Conservation (phyloP, 2,329 filamentous ascomycete genomes). For the Curvularia sp. region DNA sequence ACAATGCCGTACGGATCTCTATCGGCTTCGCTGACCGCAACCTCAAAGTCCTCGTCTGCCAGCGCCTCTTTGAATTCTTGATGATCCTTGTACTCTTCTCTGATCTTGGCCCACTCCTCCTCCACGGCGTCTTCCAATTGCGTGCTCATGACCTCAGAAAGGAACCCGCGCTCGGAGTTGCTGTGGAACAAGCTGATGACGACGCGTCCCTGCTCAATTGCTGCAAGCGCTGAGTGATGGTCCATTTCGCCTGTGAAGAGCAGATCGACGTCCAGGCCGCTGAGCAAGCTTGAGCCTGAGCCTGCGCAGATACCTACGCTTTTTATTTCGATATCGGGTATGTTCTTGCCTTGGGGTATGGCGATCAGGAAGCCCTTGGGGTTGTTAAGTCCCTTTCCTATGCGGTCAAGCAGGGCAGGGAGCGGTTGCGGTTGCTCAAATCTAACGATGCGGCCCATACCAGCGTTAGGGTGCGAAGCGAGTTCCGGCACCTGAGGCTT, state of each 20-base stretch:
- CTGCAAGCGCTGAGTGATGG: slow-evolving; percentile 88
- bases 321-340: slow-evolving; percentile 64
- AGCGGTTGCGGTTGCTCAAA: slow-evolving; percentile 62
- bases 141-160: slow-evolving; percentile 72
- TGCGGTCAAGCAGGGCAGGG: slow-evolving; percentile 66
- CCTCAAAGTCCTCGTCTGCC: slow-evolving; percentile 62
- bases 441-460: slow-evolving; percentile 67
- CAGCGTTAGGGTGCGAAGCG: slow-evolving; percentile 57
- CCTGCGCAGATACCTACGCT: slow-evolving; percentile 89
- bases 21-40: slow-evolving; percentile 80
- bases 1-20: slow-evolving; percentile 84
- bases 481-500: slow-evolving; percentile 54
- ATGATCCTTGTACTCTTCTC: slow-evolving; percentile 51
- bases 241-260: slow-evolving; percentile 91
- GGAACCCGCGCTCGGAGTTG: slow-evolving; percentile 87
- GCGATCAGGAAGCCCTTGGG: slow-evolving; percentile 70
- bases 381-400: slow-evolving; percentile 68
- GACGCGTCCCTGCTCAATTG: slow-evolving; percentile 80
- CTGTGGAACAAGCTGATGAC: slow-evolving; percentile 90
- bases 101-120: slow-evolving; percentile 60
- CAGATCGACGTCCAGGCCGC: slow-evolving; percentile 73
- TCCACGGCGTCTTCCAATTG: slow-evolving; percentile 68
- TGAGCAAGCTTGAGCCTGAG: slow-evolving; percentile 79
- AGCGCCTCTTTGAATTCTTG: slow-evolving; percentile 57
- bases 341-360: slow-evolving; percentile 64